Percentiles rank a stretch among this genome's conserved stretches.
These are phyloP conservation scores for Cokeromyces recurvatus DNA, from an alignment of 371 early-diverging fungal genomes.

Conservation along the genomic window DNA sequence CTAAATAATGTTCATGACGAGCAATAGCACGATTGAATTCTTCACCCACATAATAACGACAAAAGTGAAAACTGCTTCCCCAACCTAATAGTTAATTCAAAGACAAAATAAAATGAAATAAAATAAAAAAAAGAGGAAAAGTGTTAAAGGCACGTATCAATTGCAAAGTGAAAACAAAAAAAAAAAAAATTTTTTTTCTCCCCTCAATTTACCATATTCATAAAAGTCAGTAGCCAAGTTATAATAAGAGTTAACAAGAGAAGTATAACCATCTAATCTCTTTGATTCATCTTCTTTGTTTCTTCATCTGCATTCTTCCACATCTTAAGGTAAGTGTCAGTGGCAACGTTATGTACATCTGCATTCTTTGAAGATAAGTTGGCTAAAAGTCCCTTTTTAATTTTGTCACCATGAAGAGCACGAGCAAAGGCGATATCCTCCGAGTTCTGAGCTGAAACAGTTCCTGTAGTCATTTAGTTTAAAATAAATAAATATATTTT, in stretches of 20 bases:
- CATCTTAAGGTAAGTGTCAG: constrained; percentile 57
- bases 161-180: too few species aligned
- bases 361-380: constrained; percentile 54
- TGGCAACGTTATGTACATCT: constrained; percentile 47
- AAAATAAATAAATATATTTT: background rate
- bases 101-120: too few species aligned
- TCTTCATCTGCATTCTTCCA: constrained; percentile 53
- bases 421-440: constrained; percentile 49
- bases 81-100: too few species aligned
- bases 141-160: too few species aligned
- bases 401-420: constrained; percentile 43
- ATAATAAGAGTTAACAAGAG: constrained; percentile 75
- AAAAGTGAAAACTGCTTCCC: constrained; percentile 91
- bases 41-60: constrained; percentile 73
- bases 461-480: constrained; percentile 11
- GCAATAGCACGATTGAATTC: constrained; percentile 78
- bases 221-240: constrained; percentile 84
- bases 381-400: constrained; percentile 44
- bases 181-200: background rate
- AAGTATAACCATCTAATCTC: constrained; percentile 61
- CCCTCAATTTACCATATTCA: constrained; percentile 46
- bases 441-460: constrained; percentile 36
- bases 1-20: constrained; percentile 89
- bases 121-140: too few species aligned
- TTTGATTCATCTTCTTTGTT: constrained; percentile 46